Percentiles rank a stretch among this genome's conserved stretches.
Conservation (phyloP, 805 yeast genomes). For the Deakozyma indianensis region DNA sequence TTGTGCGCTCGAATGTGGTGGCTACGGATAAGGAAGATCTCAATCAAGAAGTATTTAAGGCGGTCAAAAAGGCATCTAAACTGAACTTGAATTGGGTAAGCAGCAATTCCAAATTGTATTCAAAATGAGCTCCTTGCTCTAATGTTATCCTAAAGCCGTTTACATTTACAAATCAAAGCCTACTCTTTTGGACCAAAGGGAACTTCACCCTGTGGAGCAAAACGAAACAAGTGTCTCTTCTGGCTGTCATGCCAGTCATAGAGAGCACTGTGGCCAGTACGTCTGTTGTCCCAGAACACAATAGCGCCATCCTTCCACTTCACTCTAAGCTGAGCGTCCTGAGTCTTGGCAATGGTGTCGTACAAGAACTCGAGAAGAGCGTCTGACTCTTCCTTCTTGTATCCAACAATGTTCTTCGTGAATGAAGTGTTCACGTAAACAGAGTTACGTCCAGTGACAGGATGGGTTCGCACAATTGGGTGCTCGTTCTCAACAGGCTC, state of each 20-base stretch:
- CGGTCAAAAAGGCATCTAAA: background rate
- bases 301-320: slow-evolving; percentile 59
- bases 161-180: no score
- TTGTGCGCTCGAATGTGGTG: background rate
- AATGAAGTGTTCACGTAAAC: slow-evolving; percentile 42
- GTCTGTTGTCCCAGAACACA: slow-evolving; percentile 66
- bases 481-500: slow-evolving; percentile 36
- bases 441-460: slow-evolving; percentile 45
- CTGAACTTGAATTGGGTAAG: background rate
- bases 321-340: slow-evolving; percentile 59
- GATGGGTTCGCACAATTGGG: slow-evolving; percentile 46
- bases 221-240: slow-evolving; percentile 60
- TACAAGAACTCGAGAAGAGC: slow-evolving; percentile 38
- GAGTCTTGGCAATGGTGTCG: slow-evolving; percentile 32
- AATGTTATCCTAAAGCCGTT: no score
- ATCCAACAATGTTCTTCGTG: slow-evolving; percentile 45
- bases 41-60: background rate
- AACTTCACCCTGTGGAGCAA: slow-evolving; percentile 64
- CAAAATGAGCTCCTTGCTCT: background rate
- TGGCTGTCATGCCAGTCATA: slow-evolving; percentile 57
- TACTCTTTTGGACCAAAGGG: slow-evolving; percentile 7
- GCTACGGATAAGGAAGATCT: background rate
- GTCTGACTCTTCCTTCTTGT: slow-evolving; percentile 55
- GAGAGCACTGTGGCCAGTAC: slow-evolving; percentile 53
- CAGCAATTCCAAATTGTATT: background rate